These are phyloP conservation scores for Hypoxylon sp. DNA, from an alignment of 2,329 filamentous ascomycete genomes.

Conservation along the genomic window DNA sequence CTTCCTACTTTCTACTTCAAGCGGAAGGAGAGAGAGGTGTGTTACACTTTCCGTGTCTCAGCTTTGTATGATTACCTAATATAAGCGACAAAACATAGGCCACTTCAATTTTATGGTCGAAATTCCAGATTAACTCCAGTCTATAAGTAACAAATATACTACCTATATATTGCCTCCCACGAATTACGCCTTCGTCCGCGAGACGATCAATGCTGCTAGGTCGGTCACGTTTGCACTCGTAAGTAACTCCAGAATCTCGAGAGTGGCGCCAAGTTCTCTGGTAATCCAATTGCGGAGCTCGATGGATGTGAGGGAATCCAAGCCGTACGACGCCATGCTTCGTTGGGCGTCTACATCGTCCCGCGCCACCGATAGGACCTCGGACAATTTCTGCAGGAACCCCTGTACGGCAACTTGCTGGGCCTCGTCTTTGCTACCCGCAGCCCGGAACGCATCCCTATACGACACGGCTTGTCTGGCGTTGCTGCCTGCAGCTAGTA, in stretches of 20 bases:
- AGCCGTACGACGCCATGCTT: slow-evolving; percentile 39
- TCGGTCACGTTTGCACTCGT: slow-evolving; percentile 40
- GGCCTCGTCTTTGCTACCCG: slow-evolving; percentile 47
- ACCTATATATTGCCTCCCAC: too few relatives aligned
- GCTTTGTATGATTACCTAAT: neutral
- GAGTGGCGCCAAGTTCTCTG: slow-evolving; percentile 37
- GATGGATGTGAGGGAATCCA: slow-evolving; percentile 38
- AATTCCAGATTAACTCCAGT: neutral
- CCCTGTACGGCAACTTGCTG: slow-evolving; percentile 45
- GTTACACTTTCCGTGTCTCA: too few relatives aligned
- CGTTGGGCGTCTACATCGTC: slow-evolving; percentile 42
- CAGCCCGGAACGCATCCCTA: slow-evolving; percentile 47
- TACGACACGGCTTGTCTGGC: slow-evolving; percentile 41
- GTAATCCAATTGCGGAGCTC: slow-evolving; percentile 43
- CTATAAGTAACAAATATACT: neutral
- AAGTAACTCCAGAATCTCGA: slow-evolving; percentile 39
- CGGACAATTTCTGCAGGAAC: slow-evolving; percentile 48
- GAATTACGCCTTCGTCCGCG: slow-evolving; percentile 32
- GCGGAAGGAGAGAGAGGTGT: too few relatives aligned
- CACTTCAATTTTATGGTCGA: neutral
- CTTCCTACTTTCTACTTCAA: too few relatives aligned
- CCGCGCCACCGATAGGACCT: slow-evolving; percentile 37
- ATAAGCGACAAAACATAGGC: neutral
- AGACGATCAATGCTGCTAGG: slow-evolving; percentile 36
- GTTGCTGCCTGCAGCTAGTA: slow-evolving; percentile 36